These are phyloP conservation scores for Jamesozyma spencerorum DNA, from an alignment of 805 yeast species.

Conservation along the genomic window DNA sequence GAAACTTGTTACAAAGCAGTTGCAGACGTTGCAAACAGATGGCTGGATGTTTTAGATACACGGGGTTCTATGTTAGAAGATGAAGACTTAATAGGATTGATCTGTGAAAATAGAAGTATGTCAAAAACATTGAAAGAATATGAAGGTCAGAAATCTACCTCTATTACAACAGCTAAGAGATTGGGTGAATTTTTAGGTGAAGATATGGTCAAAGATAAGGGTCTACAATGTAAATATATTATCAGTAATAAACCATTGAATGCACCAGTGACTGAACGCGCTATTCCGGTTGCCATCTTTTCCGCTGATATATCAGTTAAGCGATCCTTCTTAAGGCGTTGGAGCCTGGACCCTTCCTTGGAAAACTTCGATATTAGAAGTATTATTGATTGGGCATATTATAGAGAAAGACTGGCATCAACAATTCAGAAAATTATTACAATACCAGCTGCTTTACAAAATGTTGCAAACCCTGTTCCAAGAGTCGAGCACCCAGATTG, in stretches of 20 bases:
- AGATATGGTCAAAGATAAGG: slow-evolving; percentile 94
- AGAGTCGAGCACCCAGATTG: slow-evolving; percentile 91
- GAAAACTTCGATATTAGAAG: slow-evolving; percentile 79
- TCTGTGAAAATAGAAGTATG: slow-evolving; percentile 95
- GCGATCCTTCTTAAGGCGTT: slow-evolving; percentile 64
- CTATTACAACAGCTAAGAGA: slow-evolving; percentile 90
- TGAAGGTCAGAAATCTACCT: slow-evolving; percentile 83
- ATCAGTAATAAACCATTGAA: slow-evolving; percentile 74
- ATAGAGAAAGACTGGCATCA: slow-evolving; percentile 81
- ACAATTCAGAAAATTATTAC: slow-evolving; percentile 91
- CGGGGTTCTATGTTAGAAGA: slow-evolving; percentile 83
- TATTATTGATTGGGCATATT: slow-evolving; percentile 89
- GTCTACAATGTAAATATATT: slow-evolving; percentile 89
- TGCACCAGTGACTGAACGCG: slow-evolving; percentile 92
- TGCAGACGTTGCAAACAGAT: slow-evolving; percentile 85
- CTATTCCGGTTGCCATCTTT: slow-evolving; percentile 92
- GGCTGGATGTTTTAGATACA: slow-evolving; percentile 89
- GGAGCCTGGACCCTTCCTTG: slow-evolving; percentile 74
- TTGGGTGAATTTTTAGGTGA: slow-evolving; percentile 91
- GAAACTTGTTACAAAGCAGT: slow-evolving; percentile 81
- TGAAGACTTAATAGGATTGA: slow-evolving; percentile 85
- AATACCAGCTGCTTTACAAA: slow-evolving; percentile 94
- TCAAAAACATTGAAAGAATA: slow-evolving; percentile 84
- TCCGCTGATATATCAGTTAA: slow-evolving; percentile 70
- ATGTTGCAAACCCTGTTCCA: slow-evolving; percentile 84